A percentile compares a stretch with the other conserved stretches of the same genome.
Evolutionary conservation across 768 basidiomycete genomes (phyloP).

Genomic region (Leccinum arenicola): DNA sequence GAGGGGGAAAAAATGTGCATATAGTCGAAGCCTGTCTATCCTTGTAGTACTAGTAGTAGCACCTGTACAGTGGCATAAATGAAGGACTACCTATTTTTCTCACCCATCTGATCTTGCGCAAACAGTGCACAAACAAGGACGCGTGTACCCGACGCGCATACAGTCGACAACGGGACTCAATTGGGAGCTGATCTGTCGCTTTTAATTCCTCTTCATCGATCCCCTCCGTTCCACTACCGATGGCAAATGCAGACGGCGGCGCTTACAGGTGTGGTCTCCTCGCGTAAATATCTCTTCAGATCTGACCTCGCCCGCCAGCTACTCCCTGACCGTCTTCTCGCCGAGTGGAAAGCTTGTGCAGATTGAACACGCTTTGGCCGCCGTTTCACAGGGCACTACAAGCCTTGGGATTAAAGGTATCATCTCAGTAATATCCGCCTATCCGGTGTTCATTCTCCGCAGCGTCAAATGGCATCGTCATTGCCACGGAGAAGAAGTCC

Average conservation of each 20-base stretch:
- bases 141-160: conserved; percentile 31
- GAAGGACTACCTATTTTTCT: conserved; percentile 5
- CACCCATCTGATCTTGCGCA: conserved; percentile 19
- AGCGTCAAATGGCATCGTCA: conserved; percentile 99
- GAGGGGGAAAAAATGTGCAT: conserved; percentile 4
- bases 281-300: conserved; percentile 16
- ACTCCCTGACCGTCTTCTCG: conserved; percentile 99
- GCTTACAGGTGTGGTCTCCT: conserved; percentile 59
- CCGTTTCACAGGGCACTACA: conserved; percentile 92
- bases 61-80: background rate
- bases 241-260: conserved; percentile 82
- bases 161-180: conserved; percentile 4
- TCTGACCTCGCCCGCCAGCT: conserved; percentile 49
- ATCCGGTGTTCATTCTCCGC: conserved; percentile 17
- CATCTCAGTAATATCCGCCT: conserved; percentile 27
- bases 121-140: conserved; percentile 27
- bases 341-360: conserved; percentile 99
- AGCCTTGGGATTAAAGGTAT: conserved; percentile 98
- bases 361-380: conserved; percentile 98
- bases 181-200: conserved; percentile 12
- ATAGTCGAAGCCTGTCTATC: background rate
- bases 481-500: conserved; percentile 99
- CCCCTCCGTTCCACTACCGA: conserved; percentile 32
- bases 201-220: conserved; percentile 19
- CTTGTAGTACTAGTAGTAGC: background rate